Base-by-base conservation (phyloP, 345 rosid genomes). In the Geranium rotundifolium region DNA sequence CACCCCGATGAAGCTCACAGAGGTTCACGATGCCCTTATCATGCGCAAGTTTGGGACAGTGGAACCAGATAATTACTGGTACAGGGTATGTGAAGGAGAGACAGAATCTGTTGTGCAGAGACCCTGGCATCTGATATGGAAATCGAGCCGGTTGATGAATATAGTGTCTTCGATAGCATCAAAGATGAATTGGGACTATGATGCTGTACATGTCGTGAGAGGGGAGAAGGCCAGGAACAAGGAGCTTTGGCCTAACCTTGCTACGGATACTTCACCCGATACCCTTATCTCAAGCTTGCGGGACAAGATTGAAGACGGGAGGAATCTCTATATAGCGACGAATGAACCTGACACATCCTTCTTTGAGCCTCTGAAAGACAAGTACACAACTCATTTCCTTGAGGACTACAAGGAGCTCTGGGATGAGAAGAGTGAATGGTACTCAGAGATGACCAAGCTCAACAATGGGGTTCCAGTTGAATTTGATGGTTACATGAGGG, bases 51-150 rank as follows among this genome's bases (percentile, higher is more conserved):
- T 93, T 66, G 95, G 99, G 63, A 72, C 76, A 0, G 96, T 85
- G 1, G 96, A 93, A 65, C 95, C 96, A 8, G 96, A 93, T 70
- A 90, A 93, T 68, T 93, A 84, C 76, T 93, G 96, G 97, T 93
- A 90, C 63, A 81, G 97, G 49, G 97, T 87, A 17, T 93, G 97
- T 17, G 96, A 90, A 75, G 99, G 96, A 50, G 96, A 88, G 69
- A 81, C 91, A 3, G 99, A 81, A 60, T 83, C 93, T 54, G 76
- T 80, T 39, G 75, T 93, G 58, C 78, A 84, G 59, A 77, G 97
- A 67, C 96, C 99, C 0, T 93, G 97, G 93, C 87, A 85, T 80
- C 72, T 90, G 67, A 17, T 90, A 60, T 90, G 99, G 99, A 90
- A 93, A 69, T 90, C 99, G 0, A 93, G 79, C 65, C 85, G 97